Conservation (phyloP, 179 eudicot genomes). For the Heliamphora pulchella region DNA sequence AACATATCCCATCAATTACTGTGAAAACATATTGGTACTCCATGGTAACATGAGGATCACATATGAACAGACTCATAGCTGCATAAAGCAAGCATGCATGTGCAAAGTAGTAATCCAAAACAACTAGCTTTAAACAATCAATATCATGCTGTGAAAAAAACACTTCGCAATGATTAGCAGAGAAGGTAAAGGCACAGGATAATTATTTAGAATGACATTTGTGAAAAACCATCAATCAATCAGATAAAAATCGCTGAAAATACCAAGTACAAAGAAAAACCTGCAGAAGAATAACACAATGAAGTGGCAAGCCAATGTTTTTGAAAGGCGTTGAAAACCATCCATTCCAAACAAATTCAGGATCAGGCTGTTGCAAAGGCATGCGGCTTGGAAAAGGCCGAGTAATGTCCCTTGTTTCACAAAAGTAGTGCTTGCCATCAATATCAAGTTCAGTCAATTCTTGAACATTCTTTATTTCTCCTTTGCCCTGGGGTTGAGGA, state of each 20-base stretch:
- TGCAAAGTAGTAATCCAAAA: neutral
- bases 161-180: neutral
- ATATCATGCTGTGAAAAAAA: neutral
- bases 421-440: slow-evolving; percentile 90
- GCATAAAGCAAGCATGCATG: neutral
- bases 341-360: slow-evolving; percentile 90
- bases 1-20: neutral
- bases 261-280: slow-evolving; percentile 34
- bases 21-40: neutral
- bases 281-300: slow-evolving; percentile 89
- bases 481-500: slow-evolving; percentile 86
- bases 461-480: slow-evolving; percentile 70
- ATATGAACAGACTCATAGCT: neutral
- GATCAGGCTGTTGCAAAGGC: slow-evolving; percentile 78
- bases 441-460: slow-evolving; percentile 81
- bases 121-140: neutral
- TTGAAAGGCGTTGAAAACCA: slow-evolving; percentile 82
- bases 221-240: neutral
- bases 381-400: slow-evolving; percentile 85
- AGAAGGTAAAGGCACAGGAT: neutral
- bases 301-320: slow-evolving; percentile 74
- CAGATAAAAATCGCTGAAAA: slow-evolving; percentile 16
- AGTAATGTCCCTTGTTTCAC: slow-evolving; percentile 86
- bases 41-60: neutral
- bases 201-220: neutral